Conservation (phyloP, 441 rosid genomes). For the Populus hybrid region DNA sequence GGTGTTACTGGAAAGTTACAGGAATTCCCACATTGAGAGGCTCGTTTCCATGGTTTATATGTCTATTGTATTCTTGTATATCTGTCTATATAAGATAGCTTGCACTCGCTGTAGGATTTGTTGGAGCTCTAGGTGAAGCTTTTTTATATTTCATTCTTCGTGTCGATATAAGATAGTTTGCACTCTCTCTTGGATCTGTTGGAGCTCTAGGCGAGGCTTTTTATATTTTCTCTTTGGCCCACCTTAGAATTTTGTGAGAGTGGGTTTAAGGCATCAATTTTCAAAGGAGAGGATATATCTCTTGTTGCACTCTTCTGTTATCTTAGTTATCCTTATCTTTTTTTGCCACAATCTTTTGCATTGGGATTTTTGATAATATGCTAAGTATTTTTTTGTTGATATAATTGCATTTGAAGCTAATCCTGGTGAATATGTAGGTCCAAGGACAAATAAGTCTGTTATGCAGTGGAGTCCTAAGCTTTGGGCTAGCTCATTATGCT, state of each 20-base stretch:
- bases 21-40: not conserved
- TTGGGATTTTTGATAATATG: not conserved
- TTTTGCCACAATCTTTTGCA: not conserved
- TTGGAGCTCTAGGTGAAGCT: conserved; percentile 6
- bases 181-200: not conserved
- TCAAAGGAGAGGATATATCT: not conserved
- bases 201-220: not conserved
- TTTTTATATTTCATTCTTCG: not conserved
- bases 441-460: conserved; percentile 91
- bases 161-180: not conserved
- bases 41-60: not conserved
- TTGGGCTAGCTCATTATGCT: conserved; percentile 86
- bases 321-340: not conserved
- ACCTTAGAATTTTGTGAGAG: not conserved
- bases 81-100: not conserved
- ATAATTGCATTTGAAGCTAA: conserved; percentile 9
- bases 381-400: not conserved
- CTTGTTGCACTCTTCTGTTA: not conserved
- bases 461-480: conserved; percentile 78
- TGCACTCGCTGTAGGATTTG: not conserved
- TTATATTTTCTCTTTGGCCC: not conserved
- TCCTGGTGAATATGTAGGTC: conserved; percentile 48
- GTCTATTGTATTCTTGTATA: not conserved
- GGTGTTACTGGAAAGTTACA: not conserved
- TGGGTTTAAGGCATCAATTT: not conserved